Conservation (phyloP, 345 rosid species). For the Eucalyptus erythrocorys region DNA sequence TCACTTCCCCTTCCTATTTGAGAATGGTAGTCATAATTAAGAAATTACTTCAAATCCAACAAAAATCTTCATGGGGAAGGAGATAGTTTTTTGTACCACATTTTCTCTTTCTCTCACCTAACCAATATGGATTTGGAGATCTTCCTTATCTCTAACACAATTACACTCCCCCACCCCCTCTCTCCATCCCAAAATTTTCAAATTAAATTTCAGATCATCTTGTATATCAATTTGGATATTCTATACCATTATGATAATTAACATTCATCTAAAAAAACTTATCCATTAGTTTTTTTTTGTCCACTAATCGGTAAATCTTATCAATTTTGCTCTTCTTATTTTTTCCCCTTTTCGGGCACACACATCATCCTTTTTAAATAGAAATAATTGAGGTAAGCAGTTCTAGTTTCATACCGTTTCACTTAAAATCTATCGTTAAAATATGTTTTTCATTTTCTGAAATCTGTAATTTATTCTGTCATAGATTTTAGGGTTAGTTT, state of each 20-base stretch:
- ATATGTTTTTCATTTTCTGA: too few relatives aligned
- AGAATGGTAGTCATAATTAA: accelerated
- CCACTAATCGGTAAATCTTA: background rate
- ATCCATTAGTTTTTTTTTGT: background rate
- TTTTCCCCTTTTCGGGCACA: background rate
- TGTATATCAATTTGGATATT: background rate
- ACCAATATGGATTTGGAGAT: background rate
- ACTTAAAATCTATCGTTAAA: too few relatives aligned
- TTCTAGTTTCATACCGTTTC: too few relatives aligned
- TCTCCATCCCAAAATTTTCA: background rate
- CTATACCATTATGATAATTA: background rate
- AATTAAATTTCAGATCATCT: background rate
- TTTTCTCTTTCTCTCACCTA: background rate
- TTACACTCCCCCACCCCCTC: background rate
- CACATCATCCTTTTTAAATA: background rate
- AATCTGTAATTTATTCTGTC: too few relatives aligned
- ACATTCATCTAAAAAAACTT: background rate
- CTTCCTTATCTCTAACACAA: background rate
- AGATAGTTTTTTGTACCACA: background rate
- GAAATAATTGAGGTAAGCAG: accelerated
- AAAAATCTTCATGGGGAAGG: background rate
- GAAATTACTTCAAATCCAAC: background rate
- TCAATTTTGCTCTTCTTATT: background rate
- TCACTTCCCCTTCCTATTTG: accelerated
- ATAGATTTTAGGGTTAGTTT: too few relatives aligned